Percentiles rank a stretch among this genome's conserved stretches.
These are phyloP conservation scores for Serendipita indica DNA, from an alignment of 768 basidiomycete genomes.

Conservation along the genomic window DNA sequence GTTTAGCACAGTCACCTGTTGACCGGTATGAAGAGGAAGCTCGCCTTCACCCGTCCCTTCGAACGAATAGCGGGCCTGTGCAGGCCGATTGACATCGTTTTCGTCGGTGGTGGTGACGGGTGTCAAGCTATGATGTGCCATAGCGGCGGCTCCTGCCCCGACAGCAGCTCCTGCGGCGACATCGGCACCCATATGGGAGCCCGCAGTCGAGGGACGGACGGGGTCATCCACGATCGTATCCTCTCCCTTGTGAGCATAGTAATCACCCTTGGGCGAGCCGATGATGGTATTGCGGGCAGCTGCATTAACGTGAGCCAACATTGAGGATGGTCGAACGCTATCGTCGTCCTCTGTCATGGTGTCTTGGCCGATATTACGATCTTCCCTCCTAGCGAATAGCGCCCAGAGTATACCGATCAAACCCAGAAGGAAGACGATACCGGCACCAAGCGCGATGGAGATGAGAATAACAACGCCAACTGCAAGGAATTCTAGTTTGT, in stretches of 20 bases:
- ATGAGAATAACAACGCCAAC: slow-evolving; percentile 90
- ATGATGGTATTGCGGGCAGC: slow-evolving; percentile 75
- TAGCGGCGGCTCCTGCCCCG: slow-evolving; percentile 59
- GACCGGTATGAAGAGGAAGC: slow-evolving; percentile 49
- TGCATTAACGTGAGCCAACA: slow-evolving; percentile 82
- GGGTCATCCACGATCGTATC: slow-evolving; percentile 26
- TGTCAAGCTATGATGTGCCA: slow-evolving; percentile 53
- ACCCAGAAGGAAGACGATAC: slow-evolving; percentile 77
- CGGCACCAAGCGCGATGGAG: slow-evolving; percentile 91
- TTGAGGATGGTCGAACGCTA: slow-evolving; percentile 66
- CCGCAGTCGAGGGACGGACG: slow-evolving; percentile 16
- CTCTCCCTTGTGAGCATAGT: slow-evolving; percentile 42
- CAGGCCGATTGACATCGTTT: slow-evolving; percentile 50
- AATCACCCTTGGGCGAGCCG: slow-evolving; percentile 28
- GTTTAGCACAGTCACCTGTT: slow-evolving; percentile 62
- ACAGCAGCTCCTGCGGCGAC: neutral
- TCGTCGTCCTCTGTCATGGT: slow-evolving; percentile 55
- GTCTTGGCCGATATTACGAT: slow-evolving; percentile 34
- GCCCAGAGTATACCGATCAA: slow-evolving; percentile 81
- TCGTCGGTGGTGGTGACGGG: slow-evolving; percentile 33
- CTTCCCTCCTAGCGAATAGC: slow-evolving; percentile 67
- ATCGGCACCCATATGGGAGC: neutral
- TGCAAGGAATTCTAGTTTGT: slow-evolving; percentile 59
- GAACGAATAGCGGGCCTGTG: slow-evolving; percentile 71
- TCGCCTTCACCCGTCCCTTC: slow-evolving; percentile 70